Base-by-base conservation (phyloP, 1,284 basidiomycete genomes). In the Malassezia japonica region DNA sequence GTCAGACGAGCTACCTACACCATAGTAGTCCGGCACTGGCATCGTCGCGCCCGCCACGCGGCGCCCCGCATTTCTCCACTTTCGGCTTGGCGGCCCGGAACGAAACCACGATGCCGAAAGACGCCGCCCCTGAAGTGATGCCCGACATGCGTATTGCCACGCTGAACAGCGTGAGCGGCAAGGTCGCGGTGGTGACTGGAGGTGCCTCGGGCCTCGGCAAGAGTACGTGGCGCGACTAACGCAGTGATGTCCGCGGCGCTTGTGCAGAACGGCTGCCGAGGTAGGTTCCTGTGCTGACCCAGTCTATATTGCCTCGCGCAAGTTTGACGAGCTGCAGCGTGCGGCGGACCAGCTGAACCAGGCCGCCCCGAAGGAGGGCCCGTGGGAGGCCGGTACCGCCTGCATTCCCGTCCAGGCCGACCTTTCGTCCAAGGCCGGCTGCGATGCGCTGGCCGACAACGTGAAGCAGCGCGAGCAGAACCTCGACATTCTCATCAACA, bases 271-370 rank as follows among this genome's bases (percentile, higher is more conserved):
- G 86, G 86, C 7, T 84, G 82, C 31, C 64, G 67, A 35, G 47
- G 51, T 46, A 28, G 25, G 50, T 29, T 13, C 8, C 7, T 23
- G 29, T 32, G 4, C 29, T 43, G 13, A 34, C 24, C 20, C 28
- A 50, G 84, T 87, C 24, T 86, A 89, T 75, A 88, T 91, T 62
- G 87, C 88, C 8, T 83, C 84, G 3, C 78, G 86, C 42, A 88
- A 88, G 56, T 41, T 70, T 13, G 37, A 57, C 12, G 67, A 85
- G 59, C 78, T 91, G 49, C 80, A 85, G 73, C 80, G 84, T 76
- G 70, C 70, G 6, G 62, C 68, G 5, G 34, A 42, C 24, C 46
- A 57, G 39, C 51, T 68, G 10, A 49, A 48, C 42, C 55, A 54
- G 47, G 44, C 62, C 16, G 60, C 64, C 1, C 67, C 66, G 2